Percentiles rank a stretch among this genome's conserved stretches.
Evolutionary conservation across 2,329 filamentous ascomycete genomes (phyloP).

Genomic region (Aspergillus texensis): DNA sequence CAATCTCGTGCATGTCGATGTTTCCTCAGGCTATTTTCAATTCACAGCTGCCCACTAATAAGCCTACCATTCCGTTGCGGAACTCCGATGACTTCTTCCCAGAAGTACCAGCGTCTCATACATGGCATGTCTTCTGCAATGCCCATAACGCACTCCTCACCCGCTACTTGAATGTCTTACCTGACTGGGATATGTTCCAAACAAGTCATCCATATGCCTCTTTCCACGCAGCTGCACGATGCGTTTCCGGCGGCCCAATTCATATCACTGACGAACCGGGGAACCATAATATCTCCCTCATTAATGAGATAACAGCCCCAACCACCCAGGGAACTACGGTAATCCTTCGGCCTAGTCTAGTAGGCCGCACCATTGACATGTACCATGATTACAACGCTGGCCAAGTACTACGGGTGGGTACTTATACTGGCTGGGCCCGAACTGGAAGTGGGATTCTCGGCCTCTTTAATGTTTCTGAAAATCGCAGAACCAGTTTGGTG

Average conservation of each 20-base stretch:
- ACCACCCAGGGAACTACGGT: slow-evolving; percentile 74
- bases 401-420: slow-evolving; percentile 73
- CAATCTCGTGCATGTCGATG: slow-evolving; percentile 95
- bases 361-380: slow-evolving; percentile 71
- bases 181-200: slow-evolving; percentile 81
- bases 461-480: slow-evolving; percentile 76
- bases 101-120: slow-evolving; percentile 74
- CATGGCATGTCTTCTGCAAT: slow-evolving; percentile 95
- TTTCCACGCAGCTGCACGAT: slow-evolving; percentile 88
- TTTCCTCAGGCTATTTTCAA: slow-evolving; percentile 84
- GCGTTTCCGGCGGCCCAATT: slow-evolving; percentile 86
- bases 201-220: slow-evolving; percentile 69
- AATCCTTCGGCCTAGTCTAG: slow-evolving; percentile 74
- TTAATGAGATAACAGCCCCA: slow-evolving; percentile 77
- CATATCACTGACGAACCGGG: slow-evolving; percentile 93
- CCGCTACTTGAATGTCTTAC: slow-evolving; percentile 81
- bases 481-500: slow-evolving; percentile 68
- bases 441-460: slow-evolving; percentile 78
- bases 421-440: slow-evolving; percentile 69
- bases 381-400: slow-evolving; percentile 78
- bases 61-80: slow-evolving; percentile 72
- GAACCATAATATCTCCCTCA: slow-evolving; percentile 72
- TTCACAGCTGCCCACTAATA: slow-evolving; percentile 75
- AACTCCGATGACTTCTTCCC: slow-evolving; percentile 94
- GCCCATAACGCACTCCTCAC: slow-evolving; percentile 85